These are phyloP conservation scores for Cymbopogon citratus DNA, from an alignment of 176 grass and related monocot species.

Conservation along the genomic window DNA sequence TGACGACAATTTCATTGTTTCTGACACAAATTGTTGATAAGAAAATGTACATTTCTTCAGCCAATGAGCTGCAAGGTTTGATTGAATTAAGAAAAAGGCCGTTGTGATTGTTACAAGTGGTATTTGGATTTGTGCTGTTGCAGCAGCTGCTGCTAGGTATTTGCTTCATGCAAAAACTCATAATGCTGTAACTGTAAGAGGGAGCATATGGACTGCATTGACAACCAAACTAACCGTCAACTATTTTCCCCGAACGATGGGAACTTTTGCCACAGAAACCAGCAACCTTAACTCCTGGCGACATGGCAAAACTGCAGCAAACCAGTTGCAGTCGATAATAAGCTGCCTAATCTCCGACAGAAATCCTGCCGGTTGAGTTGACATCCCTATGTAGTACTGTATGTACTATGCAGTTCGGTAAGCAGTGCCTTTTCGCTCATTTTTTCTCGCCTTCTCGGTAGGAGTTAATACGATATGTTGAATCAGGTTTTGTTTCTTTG, in stretches of 20 bases:
- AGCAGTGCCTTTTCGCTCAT: slow-evolving; percentile 13
- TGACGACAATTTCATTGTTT: slow-evolving; percentile 30
- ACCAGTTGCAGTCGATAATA: background rate
- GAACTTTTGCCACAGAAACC: background rate
- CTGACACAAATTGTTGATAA: slow-evolving; percentile 29
- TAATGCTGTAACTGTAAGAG: background rate
- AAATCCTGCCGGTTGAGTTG: slow-evolving; percentile 9
- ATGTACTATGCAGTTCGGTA: slow-evolving; percentile 11
- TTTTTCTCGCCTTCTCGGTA: background rate
- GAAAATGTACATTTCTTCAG: slow-evolving; percentile 46
- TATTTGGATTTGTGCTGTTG: background rate
- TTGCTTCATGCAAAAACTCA: background rate
- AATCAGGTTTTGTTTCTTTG: background rate
- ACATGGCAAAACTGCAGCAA: background rate
- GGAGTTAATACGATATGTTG: background rate
- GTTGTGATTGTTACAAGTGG: background rate
- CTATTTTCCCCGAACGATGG: background rate
- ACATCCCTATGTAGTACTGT: background rate
- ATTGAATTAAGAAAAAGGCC: background rate
- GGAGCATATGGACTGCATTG: background rate
- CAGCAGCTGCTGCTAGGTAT: background rate
- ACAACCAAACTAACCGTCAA: background rate
- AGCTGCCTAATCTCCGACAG: background rate
- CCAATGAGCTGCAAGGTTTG: background rate
- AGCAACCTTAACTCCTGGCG: background rate